Conservation (phyloP, 768 basidiomycete genomes). For the Auriculariales sp. region DNA sequence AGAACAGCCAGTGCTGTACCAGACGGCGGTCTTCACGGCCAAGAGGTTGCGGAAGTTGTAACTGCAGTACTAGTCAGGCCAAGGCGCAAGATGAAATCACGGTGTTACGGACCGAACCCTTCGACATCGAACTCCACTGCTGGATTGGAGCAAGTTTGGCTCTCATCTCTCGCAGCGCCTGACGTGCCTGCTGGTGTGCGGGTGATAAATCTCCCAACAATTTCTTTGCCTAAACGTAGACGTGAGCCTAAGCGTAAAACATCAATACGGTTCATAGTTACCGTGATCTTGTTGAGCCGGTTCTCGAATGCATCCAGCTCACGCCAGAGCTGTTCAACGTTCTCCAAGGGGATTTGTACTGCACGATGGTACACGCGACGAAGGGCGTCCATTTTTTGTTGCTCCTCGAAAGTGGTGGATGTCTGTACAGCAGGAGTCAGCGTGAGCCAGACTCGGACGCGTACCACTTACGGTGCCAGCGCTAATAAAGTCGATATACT, state of each 20-base stretch:
- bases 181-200: slow-evolving; percentile 88
- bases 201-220: slow-evolving; percentile 89
- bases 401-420: slow-evolving; percentile 84
- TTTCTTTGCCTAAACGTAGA: slow-evolving; percentile 61
- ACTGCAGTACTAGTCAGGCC: slow-evolving; percentile 21
- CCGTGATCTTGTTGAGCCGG: slow-evolving; percentile 74
- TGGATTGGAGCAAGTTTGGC: slow-evolving; percentile 51
- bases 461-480: slow-evolving; percentile 48
- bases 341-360: slow-evolving; percentile 87
- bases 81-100: slow-evolving; percentile 3
- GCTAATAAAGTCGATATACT: slow-evolving; percentile 83
- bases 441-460: background rate
- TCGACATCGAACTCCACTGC: slow-evolving; percentile 27
- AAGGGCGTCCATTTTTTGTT: slow-evolving; percentile 87
- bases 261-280: too few species aligned
- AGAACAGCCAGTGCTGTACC: slow-evolving; percentile 80
- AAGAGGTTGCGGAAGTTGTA: slow-evolving; percentile 56
- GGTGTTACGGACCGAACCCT: slow-evolving; percentile 4
- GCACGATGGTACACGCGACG: slow-evolving; percentile 88
- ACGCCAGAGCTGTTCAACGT: slow-evolving; percentile 85
- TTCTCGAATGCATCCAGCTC: slow-evolving; percentile 90
- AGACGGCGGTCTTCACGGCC: slow-evolving; percentile 54
- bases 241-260: too few species aligned
- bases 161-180: slow-evolving; percentile 65
- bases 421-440: slow-evolving; percentile 22